Conservation (phyloP, 2,329 filamentous ascomycete species). For the Dactylellina parvicollis region DNA sequence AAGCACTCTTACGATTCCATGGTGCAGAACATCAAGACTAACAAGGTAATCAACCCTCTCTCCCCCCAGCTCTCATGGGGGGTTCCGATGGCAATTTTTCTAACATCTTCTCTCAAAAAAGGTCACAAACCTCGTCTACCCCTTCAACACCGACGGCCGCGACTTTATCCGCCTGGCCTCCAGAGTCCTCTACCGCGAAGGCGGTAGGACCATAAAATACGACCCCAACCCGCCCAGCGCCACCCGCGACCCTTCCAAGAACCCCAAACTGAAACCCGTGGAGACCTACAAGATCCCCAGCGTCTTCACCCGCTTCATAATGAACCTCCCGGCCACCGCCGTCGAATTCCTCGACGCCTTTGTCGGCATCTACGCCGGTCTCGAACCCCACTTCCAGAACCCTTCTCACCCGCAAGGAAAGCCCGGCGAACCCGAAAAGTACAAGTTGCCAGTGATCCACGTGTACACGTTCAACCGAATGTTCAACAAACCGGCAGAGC, state of each 20-base stretch:
- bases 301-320: conserved; percentile 87
- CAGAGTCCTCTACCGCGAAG: conserved; percentile 64
- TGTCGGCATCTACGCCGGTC: conserved; percentile 80
- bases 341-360: conserved; percentile 82
- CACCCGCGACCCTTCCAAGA: conserved; percentile 52
- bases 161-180: conserved; percentile 79
- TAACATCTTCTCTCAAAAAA: background rate
- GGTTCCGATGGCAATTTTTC: conserved; percentile 5
- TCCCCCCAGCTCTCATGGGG: conserved; percentile 30
- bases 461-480: conserved; percentile 80
- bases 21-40: conserved; percentile 74
- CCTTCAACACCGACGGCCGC: conserved; percentile 71
- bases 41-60: conserved; percentile 71
- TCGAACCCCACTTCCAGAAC: conserved; percentile 72
- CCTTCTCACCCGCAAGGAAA: background rate
- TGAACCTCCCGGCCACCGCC: conserved; percentile 94
- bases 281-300: conserved; percentile 59
- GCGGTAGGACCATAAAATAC: conserved; percentile 66
- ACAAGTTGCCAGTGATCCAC: conserved; percentile 81
- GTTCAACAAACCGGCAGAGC: conserved; percentile 74
- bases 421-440: conserved; percentile 63
- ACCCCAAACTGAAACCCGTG: conserved; percentile 49
- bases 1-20: conserved; percentile 83
- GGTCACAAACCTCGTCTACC: conserved; percentile 54
- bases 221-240: conserved; percentile 64